Percentiles rank a stretch among this genome's conserved stretches.
phyloP scores from a whole-genome alignment of 768 basidiomycete species.

The Psilocybe sp. region DNA sequence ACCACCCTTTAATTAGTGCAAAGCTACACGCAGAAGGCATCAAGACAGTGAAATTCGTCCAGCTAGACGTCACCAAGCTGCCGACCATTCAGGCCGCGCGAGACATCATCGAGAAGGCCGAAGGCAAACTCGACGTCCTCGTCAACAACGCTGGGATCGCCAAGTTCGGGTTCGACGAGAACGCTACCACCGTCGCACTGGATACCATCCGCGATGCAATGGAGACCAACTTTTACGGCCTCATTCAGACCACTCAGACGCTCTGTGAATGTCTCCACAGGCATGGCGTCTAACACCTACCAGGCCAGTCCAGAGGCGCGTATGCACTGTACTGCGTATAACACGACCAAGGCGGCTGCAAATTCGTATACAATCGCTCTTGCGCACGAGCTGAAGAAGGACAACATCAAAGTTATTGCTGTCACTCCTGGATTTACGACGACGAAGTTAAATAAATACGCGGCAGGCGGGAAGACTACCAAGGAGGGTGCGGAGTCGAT shows the following conservation, averaged over 20 bases:
- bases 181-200: constrained; percentile 31
- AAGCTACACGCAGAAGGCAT: constrained; percentile 30
- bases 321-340: constrained; percentile 48
- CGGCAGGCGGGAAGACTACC: constrained; percentile 34
- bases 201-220: constrained; percentile 31
- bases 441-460: constrained; percentile 38
- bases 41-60: constrained; percentile 30
- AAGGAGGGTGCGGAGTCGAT: constrained; percentile 32
- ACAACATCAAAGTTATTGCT: constrained; percentile 57
- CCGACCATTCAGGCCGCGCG: constrained; percentile 32
- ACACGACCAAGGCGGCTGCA: constrained; percentile 70
- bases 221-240: constrained; percentile 42
- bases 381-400: constrained; percentile 56
- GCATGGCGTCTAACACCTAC: constrained; percentile 42
- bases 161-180: constrained; percentile 23
- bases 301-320: constrained; percentile 28
- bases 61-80: constrained; percentile 37
- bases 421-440: constrained; percentile 59
- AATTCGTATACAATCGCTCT: constrained; percentile 59
- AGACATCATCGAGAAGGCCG: constrained; percentile 31
- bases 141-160: constrained; percentile 43
- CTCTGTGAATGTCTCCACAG: constrained; percentile 39
- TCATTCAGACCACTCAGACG: constrained; percentile 39
- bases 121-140: constrained; percentile 41
- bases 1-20: constrained; percentile 13